Base-by-base conservation (phyloP, 129 eudicot genomes). In the Deinandra increscens region DNA sequence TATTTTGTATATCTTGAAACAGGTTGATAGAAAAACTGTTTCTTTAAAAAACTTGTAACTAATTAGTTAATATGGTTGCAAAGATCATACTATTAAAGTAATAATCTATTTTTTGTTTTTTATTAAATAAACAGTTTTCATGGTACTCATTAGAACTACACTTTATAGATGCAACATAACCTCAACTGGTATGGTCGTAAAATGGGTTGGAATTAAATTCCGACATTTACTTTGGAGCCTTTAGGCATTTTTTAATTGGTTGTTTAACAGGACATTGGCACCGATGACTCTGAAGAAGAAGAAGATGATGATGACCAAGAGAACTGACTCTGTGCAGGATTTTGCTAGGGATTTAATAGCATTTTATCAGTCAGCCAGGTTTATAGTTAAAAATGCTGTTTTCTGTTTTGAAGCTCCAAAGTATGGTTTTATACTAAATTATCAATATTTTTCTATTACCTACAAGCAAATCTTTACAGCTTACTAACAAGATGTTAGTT, bases 211-310 rank as follows among this genome's bases (percentile, higher is more conserved):
- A 42, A 45, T 10, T 22, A 51, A 51, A 51, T 51, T 23, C 19
- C 29, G 12, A 50, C 58, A 50, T 54, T 20, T 9, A 54, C 10
- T 22, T 54, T 45, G 13, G 14, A 14, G 7, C 19, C 51, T 45
- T 45, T 55, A 26, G 37, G 61, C 61, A 55, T 55, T 18, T 22
- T 29, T 13, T 29, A 58, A 60, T n/a, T 4, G 20, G 22, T 31
- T 39, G 9, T 4, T 42, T 4, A 20, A 29, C 84, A 86, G 91
- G 85, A 74, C 41, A 68, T 80, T 53, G 88, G 66, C 66, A 60
- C 66, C 15, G 66, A 82, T 49, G 85, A 66, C 41, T 75, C 86
- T 9, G 88, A 83, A 14, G 91, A 80, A 37, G 91, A 77, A 1
- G 82, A 84, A 3, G 72, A 48, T 5, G 72, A 48, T 9, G 72